Conservation (phyloP, 345 rosid genomes). For the Pistacia vera region DNA sequence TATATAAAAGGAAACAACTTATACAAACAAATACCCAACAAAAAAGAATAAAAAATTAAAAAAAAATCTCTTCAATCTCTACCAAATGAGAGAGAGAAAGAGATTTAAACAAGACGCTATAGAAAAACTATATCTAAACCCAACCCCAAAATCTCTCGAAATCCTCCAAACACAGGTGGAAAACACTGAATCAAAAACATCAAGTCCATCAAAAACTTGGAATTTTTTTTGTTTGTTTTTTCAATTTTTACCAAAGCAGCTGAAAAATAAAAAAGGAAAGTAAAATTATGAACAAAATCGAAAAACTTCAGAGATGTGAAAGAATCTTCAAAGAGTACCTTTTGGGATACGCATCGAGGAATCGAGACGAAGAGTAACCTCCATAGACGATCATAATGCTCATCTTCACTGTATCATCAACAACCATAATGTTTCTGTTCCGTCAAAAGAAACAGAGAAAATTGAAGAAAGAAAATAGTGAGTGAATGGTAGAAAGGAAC, state of each 20-base stretch:
- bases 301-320: constrained; percentile 2
- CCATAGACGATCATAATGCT: constrained; percentile 35
- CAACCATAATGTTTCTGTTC: constrained; percentile 17
- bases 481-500: constrained; percentile 21
- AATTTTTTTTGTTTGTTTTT: neutral
- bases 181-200: constrained; percentile 38
- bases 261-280: neutral
- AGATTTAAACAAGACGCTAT: constrained; percentile 34
- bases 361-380: constrained; percentile 36
- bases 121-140: constrained; percentile 48
- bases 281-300: neutral
- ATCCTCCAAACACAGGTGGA: constrained; percentile 57
- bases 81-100: constrained; percentile 23
- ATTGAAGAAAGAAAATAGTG: neutral
- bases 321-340: constrained; percentile 49
- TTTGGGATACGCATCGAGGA: constrained; percentile 48
- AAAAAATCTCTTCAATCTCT: constrained; percentile 33
- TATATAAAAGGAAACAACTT: neutral
- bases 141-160: constrained; percentile 48
- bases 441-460: constrained; percentile 14
- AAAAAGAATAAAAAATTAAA: neutral
- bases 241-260: neutral
- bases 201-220: constrained; percentile 41
- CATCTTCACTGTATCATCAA: constrained; percentile 42
- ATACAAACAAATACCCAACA: neutral